Conservation (phyloP, 2,329 filamentous ascomycete species). For the Akanthomyces dipterigenus region DNA sequence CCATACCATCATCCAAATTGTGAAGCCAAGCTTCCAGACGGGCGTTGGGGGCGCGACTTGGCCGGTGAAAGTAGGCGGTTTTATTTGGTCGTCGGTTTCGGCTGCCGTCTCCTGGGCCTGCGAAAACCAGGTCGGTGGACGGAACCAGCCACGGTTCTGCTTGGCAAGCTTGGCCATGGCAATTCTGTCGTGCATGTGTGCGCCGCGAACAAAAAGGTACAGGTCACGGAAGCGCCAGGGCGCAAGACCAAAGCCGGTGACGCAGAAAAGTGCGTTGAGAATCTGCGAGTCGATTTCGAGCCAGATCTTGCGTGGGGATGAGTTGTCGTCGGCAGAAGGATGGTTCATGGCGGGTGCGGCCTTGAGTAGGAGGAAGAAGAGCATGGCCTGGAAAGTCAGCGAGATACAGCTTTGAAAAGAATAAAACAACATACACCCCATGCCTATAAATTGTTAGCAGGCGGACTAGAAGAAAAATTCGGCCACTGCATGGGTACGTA, state of each 20-base stretch:
- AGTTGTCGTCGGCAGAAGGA: slow-evolving; percentile 14
- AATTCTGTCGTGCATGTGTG: slow-evolving; percentile 14
- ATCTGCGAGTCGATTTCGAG: slow-evolving; percentile 12
- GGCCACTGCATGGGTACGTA: slow-evolving; percentile 11
- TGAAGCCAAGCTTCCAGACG: slow-evolving; percentile 20
- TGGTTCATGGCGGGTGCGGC: slow-evolving; percentile 15
- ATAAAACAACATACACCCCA: slow-evolving; percentile 20
- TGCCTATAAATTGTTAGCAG: slow-evolving; percentile 12
- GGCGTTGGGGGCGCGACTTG: slow-evolving; percentile 17
- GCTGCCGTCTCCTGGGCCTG: neutral
- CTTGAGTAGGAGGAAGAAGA: slow-evolving; percentile 3
- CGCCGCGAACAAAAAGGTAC: slow-evolving; percentile 16
- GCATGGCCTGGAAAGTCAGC: slow-evolving; percentile 6
- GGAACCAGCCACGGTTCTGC: slow-evolving; percentile 19
- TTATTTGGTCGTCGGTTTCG: slow-evolving; percentile 10
- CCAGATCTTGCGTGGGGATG: slow-evolving; percentile 17
- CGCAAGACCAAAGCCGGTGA: slow-evolving; percentile 76
- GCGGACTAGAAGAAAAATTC: too few relatives aligned
- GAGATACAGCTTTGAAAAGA: neutral
- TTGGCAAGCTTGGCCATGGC: slow-evolving; percentile 16
- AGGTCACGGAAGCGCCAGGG: slow-evolving; percentile 53
- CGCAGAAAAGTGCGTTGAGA: slow-evolving; percentile 72
- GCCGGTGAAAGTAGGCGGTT: slow-evolving; percentile 16
- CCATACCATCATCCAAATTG: slow-evolving; percentile 21
- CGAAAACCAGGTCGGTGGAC: slow-evolving; percentile 19